Percentiles rank a stretch among this genome's conserved stretches.
Evolutionary conservation across 2,329 filamentous ascomycete species (phyloP).

Genomic region (Penicillium fuscoglaucum): DNA sequence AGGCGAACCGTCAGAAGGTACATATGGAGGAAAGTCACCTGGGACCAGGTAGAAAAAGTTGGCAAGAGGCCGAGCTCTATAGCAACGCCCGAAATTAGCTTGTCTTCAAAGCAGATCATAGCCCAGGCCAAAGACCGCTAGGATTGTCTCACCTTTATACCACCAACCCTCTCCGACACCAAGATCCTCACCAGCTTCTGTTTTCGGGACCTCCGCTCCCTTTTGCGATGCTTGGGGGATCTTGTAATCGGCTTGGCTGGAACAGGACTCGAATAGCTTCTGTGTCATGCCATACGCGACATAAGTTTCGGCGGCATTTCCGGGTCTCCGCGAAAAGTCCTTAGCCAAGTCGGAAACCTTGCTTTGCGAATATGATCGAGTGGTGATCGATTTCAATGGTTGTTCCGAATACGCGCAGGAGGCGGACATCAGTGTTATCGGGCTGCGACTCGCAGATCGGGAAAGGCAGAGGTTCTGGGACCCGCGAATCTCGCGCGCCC

Average conservation of each 20-base stretch:
- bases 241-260: constrained; percentile 70
- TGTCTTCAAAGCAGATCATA: not conserved
- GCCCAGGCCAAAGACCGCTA: not conserved
- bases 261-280: constrained; percentile 73
- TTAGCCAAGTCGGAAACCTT: constrained; percentile 31
- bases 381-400: constrained; percentile 11
- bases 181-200: constrained; percentile 77
- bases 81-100: not conserved
- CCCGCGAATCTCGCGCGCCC: constrained; percentile 21
- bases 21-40: constrained; percentile 94
- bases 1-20: constrained; percentile 84
- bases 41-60: constrained; percentile 94
- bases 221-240: constrained; percentile 69
- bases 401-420: constrained; percentile 13
- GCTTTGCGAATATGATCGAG: constrained; percentile 19
- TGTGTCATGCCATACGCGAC: constrained; percentile 78
- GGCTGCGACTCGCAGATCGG: constrained; percentile 15
- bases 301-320: constrained; percentile 63
- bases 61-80: constrained; percentile 74
- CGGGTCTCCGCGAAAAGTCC: constrained; percentile 36
- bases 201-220: constrained; percentile 66
- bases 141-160: constrained; percentile 67
- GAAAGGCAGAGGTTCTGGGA: constrained; percentile 19
- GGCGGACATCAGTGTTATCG: not conserved
- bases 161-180: constrained; percentile 74